A percentile compares a stretch with the other conserved stretches of the same genome.
Evolutionary conservation across 352 stramenopile species (phyloP).

Genomic region (Plasmopara viticola): DNA sequence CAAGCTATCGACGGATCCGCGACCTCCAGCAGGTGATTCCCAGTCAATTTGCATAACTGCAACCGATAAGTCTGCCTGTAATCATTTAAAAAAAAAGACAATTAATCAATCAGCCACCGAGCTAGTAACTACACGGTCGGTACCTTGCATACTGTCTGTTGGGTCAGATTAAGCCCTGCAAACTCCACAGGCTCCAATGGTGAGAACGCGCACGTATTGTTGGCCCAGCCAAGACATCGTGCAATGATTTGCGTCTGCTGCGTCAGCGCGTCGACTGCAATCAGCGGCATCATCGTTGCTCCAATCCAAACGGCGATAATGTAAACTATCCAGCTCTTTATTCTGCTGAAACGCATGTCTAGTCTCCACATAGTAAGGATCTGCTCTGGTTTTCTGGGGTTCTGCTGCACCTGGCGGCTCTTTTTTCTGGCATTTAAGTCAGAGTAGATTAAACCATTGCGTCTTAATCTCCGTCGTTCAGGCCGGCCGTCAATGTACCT

Average conservation of each 20-base stretch:
- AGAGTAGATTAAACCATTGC: background rate
- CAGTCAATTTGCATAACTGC: slow-evolving; percentile 84
- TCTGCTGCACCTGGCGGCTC: slow-evolving; percentile 4
- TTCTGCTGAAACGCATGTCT: slow-evolving; percentile 9
- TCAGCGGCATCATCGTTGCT: background rate
- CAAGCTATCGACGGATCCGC: slow-evolving; percentile 54
- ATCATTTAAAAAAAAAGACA: slow-evolving; percentile 5
- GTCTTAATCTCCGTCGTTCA: background rate
- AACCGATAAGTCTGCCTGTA: slow-evolving; percentile 64
- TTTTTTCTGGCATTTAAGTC: background rate
- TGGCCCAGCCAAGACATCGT: slow-evolving; percentile 45
- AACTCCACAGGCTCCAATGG: slow-evolving; percentile 45
- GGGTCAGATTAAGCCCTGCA: slow-evolving; percentile 31
- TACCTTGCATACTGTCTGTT: slow-evolving; percentile 77
- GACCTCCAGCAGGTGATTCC: slow-evolving; percentile 40
- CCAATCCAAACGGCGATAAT: slow-evolving; percentile 6
- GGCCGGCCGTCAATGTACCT: background rate
- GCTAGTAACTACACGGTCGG: background rate
- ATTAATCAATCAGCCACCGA: background rate
- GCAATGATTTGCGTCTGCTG: slow-evolving; percentile 59
- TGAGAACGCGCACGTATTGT: slow-evolving; percentile 46
- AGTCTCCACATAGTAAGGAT: slow-evolving; percentile 1
- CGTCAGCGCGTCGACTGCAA: slow-evolving; percentile 25
- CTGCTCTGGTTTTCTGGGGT: slow-evolving; percentile 3
- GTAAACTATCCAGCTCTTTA: slow-evolving; percentile 7